Evolutionary conservation across 2,329 filamentous ascomycete genomes (phyloP).

Genomic region (Paecilomyces dactylethromorphus): DNA sequence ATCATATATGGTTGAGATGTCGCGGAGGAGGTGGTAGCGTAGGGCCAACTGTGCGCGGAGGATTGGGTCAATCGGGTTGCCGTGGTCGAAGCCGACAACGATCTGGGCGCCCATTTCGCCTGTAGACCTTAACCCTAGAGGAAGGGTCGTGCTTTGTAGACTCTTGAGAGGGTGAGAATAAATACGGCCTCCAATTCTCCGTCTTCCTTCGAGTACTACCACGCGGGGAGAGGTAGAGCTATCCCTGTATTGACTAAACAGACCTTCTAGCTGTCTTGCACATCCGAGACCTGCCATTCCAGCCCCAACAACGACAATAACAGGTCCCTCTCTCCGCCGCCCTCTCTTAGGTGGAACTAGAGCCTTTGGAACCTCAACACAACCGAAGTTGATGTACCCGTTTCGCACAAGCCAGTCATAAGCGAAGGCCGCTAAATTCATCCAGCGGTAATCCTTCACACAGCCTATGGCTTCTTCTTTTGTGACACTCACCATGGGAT

Average conservation of each 20-base stretch:
- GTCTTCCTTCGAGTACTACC: constrained; percentile 77
- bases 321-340: constrained; percentile 53
- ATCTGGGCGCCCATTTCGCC: constrained; percentile 98
- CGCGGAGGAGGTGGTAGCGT: constrained; percentile 73
- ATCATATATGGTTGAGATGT: constrained; percentile 85
- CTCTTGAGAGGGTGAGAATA: constrained; percentile 71
- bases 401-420: constrained; percentile 87
- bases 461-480: constrained; percentile 85
- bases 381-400: constrained; percentile 96
- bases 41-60: constrained; percentile 85
- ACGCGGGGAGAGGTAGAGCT: constrained; percentile 63
- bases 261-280: constrained; percentile 80
- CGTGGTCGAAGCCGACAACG: constrained; percentile 91
- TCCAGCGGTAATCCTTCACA: constrained; percentile 80
- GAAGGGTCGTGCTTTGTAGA: constrained; percentile 48
- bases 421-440: constrained; percentile 78
- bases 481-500: constrained; percentile 74
- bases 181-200: constrained; percentile 82
- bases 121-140: constrained; percentile 59
- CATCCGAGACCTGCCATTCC: constrained; percentile 92
- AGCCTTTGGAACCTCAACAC: constrained; percentile 61
- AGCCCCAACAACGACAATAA: constrained; percentile 80
- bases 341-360: constrained; percentile 32
- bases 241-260: constrained; percentile 73
- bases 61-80: constrained; percentile 87